Base-by-base conservation (phyloP, 2,329 filamentous ascomycete genomes). In the Aspergillus sp. region DNA sequence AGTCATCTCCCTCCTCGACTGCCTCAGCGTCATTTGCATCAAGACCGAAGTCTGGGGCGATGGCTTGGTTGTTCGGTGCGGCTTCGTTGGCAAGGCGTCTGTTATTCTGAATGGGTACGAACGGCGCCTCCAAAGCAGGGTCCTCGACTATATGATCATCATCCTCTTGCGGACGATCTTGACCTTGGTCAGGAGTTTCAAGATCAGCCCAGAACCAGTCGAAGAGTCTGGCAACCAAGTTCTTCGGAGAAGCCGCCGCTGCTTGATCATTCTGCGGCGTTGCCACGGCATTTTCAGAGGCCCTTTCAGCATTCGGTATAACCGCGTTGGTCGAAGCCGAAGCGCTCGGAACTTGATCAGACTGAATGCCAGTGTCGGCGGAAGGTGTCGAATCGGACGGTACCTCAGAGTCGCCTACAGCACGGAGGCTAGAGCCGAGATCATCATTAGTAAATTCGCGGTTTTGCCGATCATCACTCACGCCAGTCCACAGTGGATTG, bases 1-100 rank as follows among this genome's bases (percentile, higher is more conserved):
- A 87, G 71, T 99, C 95, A 76, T 99, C 95, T 9, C 91, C 91
- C 67, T 97, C 90, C 47, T 83, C 81, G 15, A 79, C 74, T n/a
- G 77, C 80, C 65, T 84, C 81, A 50, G 74, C 79, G 62, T 88
- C 86, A 49, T 87, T 86, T 12, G 80, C 70, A 68, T 97, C 91
- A 38, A 94, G 21, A 17, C 67, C 89, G 55, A 87, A 86, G 21
- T 86, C 80, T 1, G 85, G 85, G 10, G 64, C 65, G n/a, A 65
- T 48, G 15, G 49, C 66, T 59, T 64, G 63, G 23, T 65, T 60
- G 21, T 65, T 63, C 2, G 61, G 58, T 7, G 38, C 58, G 32
- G 74, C 75, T 5, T 71, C 69, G 5, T 75, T 70, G 36, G 70
- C 76, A 28, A 72, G 75, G 10, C 72, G 79, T 32, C 79, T 77